Evolutionary conservation across 768 basidiomycete species (phyloP).

Genomic region (Gloeopeniophorella convolvens): DNA sequence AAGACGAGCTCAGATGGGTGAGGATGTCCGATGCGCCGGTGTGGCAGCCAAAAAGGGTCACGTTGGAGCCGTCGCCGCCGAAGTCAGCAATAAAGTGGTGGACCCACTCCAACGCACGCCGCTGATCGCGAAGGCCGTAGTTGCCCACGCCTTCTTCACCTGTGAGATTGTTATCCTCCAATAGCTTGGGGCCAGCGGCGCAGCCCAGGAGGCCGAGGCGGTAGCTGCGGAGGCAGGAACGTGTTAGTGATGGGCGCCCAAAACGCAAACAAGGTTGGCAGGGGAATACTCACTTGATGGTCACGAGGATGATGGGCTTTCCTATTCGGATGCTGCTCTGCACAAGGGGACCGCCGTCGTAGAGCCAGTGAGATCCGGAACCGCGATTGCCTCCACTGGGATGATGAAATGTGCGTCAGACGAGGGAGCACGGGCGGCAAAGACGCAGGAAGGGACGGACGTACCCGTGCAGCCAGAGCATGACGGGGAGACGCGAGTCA

Average conservation of each 20-base stretch:
- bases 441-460: slow-evolving; percentile 24
- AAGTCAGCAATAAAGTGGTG: slow-evolving; percentile 45
- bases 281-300: slow-evolving; percentile 56
- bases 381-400: slow-evolving; percentile 65
- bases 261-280: slow-evolving; percentile 20
- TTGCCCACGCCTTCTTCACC: slow-evolving; percentile 73
- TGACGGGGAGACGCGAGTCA: slow-evolving; percentile 59
- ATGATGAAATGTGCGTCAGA: slow-evolving; percentile 13
- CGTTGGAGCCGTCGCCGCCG: slow-evolving; percentile 40
- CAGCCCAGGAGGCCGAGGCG: slow-evolving; percentile 73
- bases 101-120: slow-evolving; percentile 45
- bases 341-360: slow-evolving; percentile 67
- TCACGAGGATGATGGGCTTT: slow-evolving; percentile 66
- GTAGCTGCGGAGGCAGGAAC: slow-evolving; percentile 40
- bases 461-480: slow-evolving; percentile 86
- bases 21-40: slow-evolving; percentile 32
- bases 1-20: slow-evolving; percentile 47
- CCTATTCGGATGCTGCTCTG: slow-evolving; percentile 54
- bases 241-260: no score
- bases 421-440: slow-evolving; percentile 1
- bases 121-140: slow-evolving; percentile 45
- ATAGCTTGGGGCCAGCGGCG: slow-evolving; percentile 58
- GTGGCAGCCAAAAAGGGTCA: slow-evolving; percentile 30
- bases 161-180: slow-evolving; percentile 56
- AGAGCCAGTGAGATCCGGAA: slow-evolving; percentile 71